Conservation (phyloP, 306 rosid species). For the Carpinus fangiana region DNA sequence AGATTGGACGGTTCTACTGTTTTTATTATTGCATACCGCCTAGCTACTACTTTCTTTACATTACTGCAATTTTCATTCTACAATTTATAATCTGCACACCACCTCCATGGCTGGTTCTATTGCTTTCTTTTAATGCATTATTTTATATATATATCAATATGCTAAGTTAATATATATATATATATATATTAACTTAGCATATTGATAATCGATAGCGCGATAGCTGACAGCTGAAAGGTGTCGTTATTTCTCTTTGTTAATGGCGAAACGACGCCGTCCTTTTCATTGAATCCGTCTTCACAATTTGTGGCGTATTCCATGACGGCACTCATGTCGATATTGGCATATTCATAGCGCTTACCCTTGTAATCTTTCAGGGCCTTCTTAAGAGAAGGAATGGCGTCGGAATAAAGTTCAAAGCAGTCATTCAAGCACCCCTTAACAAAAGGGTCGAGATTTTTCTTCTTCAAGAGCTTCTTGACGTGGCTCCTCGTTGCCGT, state of each 20-base stretch:
- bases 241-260: constrained; percentile 53
- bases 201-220: constrained; percentile 61
- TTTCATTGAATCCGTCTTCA: constrained; percentile 71
- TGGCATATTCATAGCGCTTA: constrained; percentile 47
- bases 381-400: constrained; percentile 38
- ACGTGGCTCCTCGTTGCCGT: constrained; percentile 43
- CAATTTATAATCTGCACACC: too few species aligned
- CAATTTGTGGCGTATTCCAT: constrained; percentile 62
- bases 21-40: too few species aligned
- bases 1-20: too few species aligned
- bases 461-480: constrained; percentile 40
- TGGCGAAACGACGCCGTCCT: constrained; percentile 40
- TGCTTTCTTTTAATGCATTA: too few species aligned
- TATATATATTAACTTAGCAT: constrained; percentile 27
- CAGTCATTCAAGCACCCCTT: constrained; percentile 61
- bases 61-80: too few species aligned
- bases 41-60: too few species aligned
- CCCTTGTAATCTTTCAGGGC: constrained; percentile 41
- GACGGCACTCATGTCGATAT: constrained; percentile 47
- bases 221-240: constrained; percentile 56
- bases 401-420: constrained; percentile 49
- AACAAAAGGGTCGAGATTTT: constrained; percentile 12
- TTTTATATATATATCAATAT: too few species aligned
- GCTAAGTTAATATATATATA: too few species aligned
- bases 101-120: too few species aligned